A percentile compares a stretch with the other conserved stretches of the same genome.
Evolutionary conservation across 495 filamentous ascomycete species (phyloP).

Genomic region (Penicillium subrubescens): DNA sequence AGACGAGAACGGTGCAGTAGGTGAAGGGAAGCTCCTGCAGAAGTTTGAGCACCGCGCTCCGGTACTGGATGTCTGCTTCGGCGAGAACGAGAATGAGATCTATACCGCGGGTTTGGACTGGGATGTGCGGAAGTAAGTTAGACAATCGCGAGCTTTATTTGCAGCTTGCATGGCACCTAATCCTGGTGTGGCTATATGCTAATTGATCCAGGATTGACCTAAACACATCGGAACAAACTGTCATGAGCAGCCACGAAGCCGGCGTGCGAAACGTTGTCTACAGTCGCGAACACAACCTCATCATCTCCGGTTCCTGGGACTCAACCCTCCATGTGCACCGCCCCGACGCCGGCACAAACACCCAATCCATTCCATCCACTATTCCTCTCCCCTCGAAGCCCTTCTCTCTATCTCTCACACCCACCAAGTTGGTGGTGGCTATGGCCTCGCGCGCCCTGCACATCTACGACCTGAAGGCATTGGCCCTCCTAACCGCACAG

Average conservation of each 20-base stretch:
- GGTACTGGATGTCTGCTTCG: constrained; percentile 90
- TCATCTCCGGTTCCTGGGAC: constrained; percentile 95
- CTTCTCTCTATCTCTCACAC: constrained; percentile 78
- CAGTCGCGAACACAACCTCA: constrained; percentile 69
- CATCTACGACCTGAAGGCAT: constrained; percentile 84
- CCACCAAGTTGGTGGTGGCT: constrained; percentile 86
- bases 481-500: constrained; percentile 57
- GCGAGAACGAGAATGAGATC: constrained; percentile 73
- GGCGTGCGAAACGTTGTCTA: constrained; percentile 84
- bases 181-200: neutral
- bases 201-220: constrained; percentile 65
- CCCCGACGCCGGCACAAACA: constrained; percentile 44
- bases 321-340: constrained; percentile 82
- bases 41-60: constrained; percentile 84
- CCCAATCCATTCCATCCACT: constrained; percentile 51
- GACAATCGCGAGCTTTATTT: neutral
- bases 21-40: constrained; percentile 62
- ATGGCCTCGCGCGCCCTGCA: constrained; percentile 90
- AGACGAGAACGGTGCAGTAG: constrained; percentile 56
- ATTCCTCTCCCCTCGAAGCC: constrained; percentile 79
- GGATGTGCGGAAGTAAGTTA: constrained; percentile 71
- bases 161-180: neutral
- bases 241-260: constrained; percentile 74
- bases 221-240: constrained; percentile 66
- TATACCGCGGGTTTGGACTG: constrained; percentile 85